These are phyloP conservation scores for Aspergillus vadensis DNA, from an alignment of 2,329 filamentous ascomycete species.

Conservation along the genomic window DNA sequence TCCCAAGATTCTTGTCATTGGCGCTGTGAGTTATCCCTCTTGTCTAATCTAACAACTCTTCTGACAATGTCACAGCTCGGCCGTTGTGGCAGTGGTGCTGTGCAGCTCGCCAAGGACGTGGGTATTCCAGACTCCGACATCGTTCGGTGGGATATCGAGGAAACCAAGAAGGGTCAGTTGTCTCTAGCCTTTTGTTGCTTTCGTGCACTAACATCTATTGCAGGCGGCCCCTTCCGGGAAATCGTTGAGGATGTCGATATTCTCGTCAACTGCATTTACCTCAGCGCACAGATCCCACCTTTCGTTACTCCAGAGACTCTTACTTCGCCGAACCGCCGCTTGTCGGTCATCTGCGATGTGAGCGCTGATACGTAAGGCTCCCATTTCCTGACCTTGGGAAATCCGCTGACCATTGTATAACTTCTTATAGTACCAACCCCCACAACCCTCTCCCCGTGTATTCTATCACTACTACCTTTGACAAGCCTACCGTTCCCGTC, in stretches of 20 bases:
- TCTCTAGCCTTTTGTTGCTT: not conserved
- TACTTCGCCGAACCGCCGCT: constrained; percentile 66
- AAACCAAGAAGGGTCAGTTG: constrained; percentile 65
- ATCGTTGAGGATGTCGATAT: constrained; percentile 69
- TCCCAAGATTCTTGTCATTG: constrained; percentile 80
- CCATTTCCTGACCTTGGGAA: not conserved
- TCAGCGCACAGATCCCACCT: constrained; percentile 73
- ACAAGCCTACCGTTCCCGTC: constrained; percentile 80
- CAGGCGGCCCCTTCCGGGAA: constrained; percentile 72
- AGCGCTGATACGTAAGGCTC: constrained; percentile 43
- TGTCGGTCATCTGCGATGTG: constrained; percentile 81
- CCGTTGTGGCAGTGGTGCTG: constrained; percentile 81
- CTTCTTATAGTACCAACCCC: constrained; percentile 45
- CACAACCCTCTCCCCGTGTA: constrained; percentile 70
- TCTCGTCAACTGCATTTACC: constrained; percentile 89
- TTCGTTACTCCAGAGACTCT: constrained; percentile 76
- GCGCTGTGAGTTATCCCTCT: constrained; percentile 54
- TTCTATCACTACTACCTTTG: constrained; percentile 80
- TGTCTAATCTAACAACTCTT: not conserved
- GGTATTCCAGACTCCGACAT: constrained; percentile 72
- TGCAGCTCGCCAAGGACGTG: constrained; percentile 74
- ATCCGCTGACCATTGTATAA: not conserved
- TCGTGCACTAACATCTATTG: constrained; percentile 22
- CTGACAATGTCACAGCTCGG: constrained; percentile 34
- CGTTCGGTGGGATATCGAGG: constrained; percentile 73